Evolutionary conservation across 805 yeast species (phyloP), one percentile per base, ranked within the genome.

Genomic region (Cyberlindnera petersonii): DNA sequence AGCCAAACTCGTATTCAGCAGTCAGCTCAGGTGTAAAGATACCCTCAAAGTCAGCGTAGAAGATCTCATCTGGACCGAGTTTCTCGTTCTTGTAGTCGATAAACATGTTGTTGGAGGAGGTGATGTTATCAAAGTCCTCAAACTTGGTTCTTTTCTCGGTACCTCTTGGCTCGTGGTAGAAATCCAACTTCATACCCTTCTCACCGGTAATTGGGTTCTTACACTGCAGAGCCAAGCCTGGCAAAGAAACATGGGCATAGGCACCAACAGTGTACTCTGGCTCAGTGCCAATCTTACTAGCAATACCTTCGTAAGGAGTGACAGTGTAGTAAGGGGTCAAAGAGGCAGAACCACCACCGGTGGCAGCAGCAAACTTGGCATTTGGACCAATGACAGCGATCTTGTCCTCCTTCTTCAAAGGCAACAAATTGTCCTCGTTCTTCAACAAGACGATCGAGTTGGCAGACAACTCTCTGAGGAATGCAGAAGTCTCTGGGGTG

Each of bases 271-370:
- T 49, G 40, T 60, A 61, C 13, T 46, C 49, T 19, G 63, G 42
- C 3, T 53, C 42, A 14, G 38, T 26, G 4, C 55, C 58, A 20
- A 48, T 9, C 39, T 59, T 60, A 21, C 54, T 43, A 6, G 57
- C 29, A 40, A 75, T 67, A 20, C 72, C 76, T 14, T 73, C 75
- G 28, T 55, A 71, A 3, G 78, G 77, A n/a, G 76, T 62, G 6
- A 71, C 63, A n/a, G 64, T 60, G 53, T 74, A 72, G 50, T 72
- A 67, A 7, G 76, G 65, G 17, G 53, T 54, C 50, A 74, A 57
- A 10, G 77, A 64, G 34, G 82, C 80, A 19, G 81, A 75, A 9
- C 84, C 84, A 44, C 84, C 84, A 43, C 84, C 82, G 18, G 75
- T 69, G 41, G 65, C 69, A 33, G 71, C 68, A 9, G 75, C 61